Percentiles rank a stretch among this genome's conserved stretches.
Conservation (phyloP, 495 filamentous ascomycete species). For the Aspergillus hancockii region DNA sequence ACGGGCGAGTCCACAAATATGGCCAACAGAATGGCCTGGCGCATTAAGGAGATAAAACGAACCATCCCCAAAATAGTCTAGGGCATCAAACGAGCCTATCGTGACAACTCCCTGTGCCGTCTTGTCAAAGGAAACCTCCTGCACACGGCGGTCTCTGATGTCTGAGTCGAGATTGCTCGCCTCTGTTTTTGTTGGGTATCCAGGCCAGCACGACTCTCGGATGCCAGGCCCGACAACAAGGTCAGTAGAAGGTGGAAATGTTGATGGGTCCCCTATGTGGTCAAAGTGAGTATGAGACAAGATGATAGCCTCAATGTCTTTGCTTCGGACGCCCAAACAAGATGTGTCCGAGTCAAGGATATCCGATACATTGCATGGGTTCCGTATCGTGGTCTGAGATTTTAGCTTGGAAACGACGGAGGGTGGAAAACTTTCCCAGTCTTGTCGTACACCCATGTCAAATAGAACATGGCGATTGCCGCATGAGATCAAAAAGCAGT, state of each 20-base stretch:
- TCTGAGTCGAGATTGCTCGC: conserved; percentile 43
- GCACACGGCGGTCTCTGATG: conserved; percentile 47
- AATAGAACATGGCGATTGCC: conserved; percentile 36
- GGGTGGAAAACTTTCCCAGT: conserved; percentile 46
- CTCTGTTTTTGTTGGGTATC: conserved; percentile 49
- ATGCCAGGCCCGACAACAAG: conserved; percentile 61
- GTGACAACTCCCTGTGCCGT: conserved; percentile 21
- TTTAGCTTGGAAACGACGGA: conserved; percentile 26
- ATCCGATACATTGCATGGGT: conserved; percentile 25
- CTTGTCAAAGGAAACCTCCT: conserved; percentile 46
- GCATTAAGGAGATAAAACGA: conserved; percentile 49
- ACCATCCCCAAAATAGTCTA: conserved; percentile 55
- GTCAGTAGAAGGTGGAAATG: conserved; percentile 49
- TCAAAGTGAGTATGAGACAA: conserved; percentile 56
- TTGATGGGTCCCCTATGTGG: conserved; percentile 57
- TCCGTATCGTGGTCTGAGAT: neutral
- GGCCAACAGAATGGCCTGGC: conserved; percentile 48
- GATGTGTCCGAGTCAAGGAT: conserved; percentile 23
- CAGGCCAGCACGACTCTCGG: conserved; percentile 46
- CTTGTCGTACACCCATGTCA: conserved; percentile 59
- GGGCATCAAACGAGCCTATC: conserved; percentile 42
- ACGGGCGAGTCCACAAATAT: conserved; percentile 43
- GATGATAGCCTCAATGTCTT: no score
- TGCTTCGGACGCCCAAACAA: conserved; percentile 12
- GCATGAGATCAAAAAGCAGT: no score